Percentiles rank a stretch among this genome's conserved stretches.
Conservation (phyloP, 164 flowering plant genomes). For the Magnolia changhungtana region DNA sequence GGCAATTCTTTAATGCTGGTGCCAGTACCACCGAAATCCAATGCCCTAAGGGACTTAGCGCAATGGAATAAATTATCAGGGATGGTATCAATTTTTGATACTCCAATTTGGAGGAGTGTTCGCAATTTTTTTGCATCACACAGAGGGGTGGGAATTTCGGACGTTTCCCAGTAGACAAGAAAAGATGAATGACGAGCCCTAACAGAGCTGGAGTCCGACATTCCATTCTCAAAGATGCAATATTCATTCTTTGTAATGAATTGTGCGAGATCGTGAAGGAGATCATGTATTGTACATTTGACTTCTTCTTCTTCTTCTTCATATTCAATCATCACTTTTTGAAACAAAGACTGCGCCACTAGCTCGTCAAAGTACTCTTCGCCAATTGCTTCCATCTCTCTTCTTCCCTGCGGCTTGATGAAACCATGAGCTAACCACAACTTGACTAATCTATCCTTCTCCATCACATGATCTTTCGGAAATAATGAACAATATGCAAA, state of each 20-base stretch:
- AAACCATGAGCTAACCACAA: constrained; percentile 20
- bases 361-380: constrained; percentile 5
- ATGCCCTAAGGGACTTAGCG: not conserved
- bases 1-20: constrained; percentile 1
- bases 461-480: constrained; percentile 2
- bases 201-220: not conserved
- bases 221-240: not conserved
- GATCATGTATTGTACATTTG: constrained; percentile 6
- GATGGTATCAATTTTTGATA: too few relatives aligned
- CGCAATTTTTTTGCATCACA: not conserved
- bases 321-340: too few relatives aligned
- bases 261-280: constrained; percentile 8
- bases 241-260: not conserved
- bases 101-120: not conserved
- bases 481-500: constrained; percentile 11
- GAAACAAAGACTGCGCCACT: constrained; percentile 9
- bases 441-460: not conserved
- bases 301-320: too few relatives aligned
- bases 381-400: constrained; percentile 3
- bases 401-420: not conserved
- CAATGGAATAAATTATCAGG: not conserved
- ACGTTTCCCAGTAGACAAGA: not conserved
- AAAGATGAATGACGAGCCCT: not conserved
- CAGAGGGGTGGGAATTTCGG: not conserved
- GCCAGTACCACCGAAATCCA: not conserved